A percentile compares a stretch with the other conserved stretches of the same genome.
These are phyloP conservation scores for Candida boleticola DNA, from an alignment of 805 yeast species.

Conservation along the genomic window DNA sequence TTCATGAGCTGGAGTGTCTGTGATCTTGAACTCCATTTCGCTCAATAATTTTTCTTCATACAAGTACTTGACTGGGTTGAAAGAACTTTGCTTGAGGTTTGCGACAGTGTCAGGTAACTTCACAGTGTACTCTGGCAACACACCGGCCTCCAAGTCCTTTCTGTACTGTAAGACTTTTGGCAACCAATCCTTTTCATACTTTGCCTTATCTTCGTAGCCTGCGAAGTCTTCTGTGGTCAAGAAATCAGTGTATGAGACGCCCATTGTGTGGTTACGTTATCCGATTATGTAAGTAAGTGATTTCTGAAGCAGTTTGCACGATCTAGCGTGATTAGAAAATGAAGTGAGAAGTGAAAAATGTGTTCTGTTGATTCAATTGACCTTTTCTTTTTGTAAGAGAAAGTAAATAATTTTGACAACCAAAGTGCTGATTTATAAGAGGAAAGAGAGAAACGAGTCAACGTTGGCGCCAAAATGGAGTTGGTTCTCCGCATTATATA, in stretches of 20 bases:
- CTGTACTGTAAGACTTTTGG: conserved; percentile 47
- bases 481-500: too few species aligned
- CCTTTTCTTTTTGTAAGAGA: too few species aligned
- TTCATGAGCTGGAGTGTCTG: conserved; percentile 30
- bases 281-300: not conserved
- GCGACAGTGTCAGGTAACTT: conserved; percentile 33
- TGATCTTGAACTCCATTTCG: conserved; percentile 33
- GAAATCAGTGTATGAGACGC: conserved; percentile 19
- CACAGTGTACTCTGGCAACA: conserved; percentile 28
- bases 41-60: conserved; percentile 34
- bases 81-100: conserved; percentile 27
- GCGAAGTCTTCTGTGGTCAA: conserved; percentile 30
- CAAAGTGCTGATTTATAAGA: too few species aligned
- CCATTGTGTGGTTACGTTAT: conserved; percentile 5
- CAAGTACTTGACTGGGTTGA: conserved; percentile 36
- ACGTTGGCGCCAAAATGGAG: too few species aligned
- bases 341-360: too few species aligned
- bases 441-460: too few species aligned
- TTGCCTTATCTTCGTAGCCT: conserved; percentile 39
- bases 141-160: conserved; percentile 25
- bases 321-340: too few species aligned
- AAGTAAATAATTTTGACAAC: too few species aligned
- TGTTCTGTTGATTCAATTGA: too few species aligned
- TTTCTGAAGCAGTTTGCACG: not conserved
- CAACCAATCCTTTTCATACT: conserved; percentile 38